phyloP scores from a whole-genome alignment of 208 protist species.

The Zelonia costaricensis region DNA sequence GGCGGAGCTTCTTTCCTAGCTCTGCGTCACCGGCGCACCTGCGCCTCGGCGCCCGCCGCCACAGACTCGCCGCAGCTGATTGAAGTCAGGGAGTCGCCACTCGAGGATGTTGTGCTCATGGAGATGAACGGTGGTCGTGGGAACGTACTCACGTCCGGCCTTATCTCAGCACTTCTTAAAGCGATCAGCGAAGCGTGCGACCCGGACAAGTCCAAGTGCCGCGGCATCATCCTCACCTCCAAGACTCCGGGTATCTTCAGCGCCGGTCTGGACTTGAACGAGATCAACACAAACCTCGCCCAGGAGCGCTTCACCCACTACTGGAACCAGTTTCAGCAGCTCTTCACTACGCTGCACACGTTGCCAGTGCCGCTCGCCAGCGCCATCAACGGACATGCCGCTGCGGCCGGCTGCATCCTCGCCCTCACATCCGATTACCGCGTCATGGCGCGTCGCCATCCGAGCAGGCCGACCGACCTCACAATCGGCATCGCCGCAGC shows the following conservation, averaged over 20 bases:
- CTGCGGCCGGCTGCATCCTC: conserved; percentile 66
- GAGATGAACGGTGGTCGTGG: conserved; percentile 51
- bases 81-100: conserved; percentile 49
- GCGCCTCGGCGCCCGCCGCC: too few relatives aligned
- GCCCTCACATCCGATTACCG: conserved; percentile 74
- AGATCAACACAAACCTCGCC: conserved; percentile 31
- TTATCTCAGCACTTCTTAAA: conserved; percentile 49
- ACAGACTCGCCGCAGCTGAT: too few relatives aligned
- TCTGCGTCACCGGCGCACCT: too few relatives aligned
- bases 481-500: conserved; percentile 72
- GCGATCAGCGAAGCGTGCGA: conserved; percentile 54
- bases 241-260: conserved; percentile 50
- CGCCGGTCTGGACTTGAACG: conserved; percentile 60
- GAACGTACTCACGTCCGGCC: conserved; percentile 45
- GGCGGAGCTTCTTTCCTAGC: too few relatives aligned
- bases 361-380: conserved; percentile 65
- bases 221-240: conserved; percentile 72
- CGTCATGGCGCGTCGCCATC: conserved; percentile 60
- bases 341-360: conserved; percentile 71
- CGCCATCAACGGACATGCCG: conserved; percentile 74
- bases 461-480: conserved; percentile 14
- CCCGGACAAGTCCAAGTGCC: conserved; percentile 44
- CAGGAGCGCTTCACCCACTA: conserved; percentile 53
- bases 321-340: conserved; percentile 70
- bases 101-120: conserved; percentile 54